Evolutionary conservation across 2,329 filamentous ascomycete species (phyloP).

Genomic region (Colletotrichum scovillei): DNA sequence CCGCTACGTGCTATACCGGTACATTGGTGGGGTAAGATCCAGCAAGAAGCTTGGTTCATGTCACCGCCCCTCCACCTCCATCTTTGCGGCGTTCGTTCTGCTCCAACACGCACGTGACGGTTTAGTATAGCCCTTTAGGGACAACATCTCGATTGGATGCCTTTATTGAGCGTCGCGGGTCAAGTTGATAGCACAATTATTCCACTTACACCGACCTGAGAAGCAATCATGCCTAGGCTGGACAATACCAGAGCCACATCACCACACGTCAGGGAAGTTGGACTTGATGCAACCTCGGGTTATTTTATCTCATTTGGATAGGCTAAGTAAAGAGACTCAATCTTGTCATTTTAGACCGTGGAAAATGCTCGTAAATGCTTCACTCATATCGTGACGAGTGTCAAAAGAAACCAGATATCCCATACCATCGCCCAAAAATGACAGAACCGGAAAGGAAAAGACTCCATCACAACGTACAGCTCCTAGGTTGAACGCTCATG

Average conservation of each 20-base stretch:
- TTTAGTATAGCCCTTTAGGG: too few species aligned
- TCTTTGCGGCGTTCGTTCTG: not conserved
- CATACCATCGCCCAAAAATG: not conserved
- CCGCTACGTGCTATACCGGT: not conserved
- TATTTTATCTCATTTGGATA: not conserved
- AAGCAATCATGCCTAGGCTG: too few species aligned
- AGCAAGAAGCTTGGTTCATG: conserved; percentile 18
- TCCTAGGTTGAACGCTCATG: not conserved
- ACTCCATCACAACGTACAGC: not conserved
- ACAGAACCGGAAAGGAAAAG: not conserved
- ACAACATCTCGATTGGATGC: too few species aligned
- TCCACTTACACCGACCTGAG: too few species aligned
- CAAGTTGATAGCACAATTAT: too few species aligned
- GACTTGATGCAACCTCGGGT: not conserved
- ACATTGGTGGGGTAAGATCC: not conserved
- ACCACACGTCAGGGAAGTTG: not conserved
- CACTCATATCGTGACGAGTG: not conserved
- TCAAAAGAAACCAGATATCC: conserved; percentile 13
- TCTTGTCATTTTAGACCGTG: conserved; percentile 9
- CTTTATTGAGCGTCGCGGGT: too few species aligned
- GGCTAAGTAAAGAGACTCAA: not conserved
- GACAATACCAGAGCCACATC: not conserved
- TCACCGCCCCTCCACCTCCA: not conserved
- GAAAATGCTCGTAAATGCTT: not conserved
- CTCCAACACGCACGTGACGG: conserved; percentile 8